Conservation (phyloP, 1,139 yeast species). For the Hyphopichia buzzinii region DNA sequence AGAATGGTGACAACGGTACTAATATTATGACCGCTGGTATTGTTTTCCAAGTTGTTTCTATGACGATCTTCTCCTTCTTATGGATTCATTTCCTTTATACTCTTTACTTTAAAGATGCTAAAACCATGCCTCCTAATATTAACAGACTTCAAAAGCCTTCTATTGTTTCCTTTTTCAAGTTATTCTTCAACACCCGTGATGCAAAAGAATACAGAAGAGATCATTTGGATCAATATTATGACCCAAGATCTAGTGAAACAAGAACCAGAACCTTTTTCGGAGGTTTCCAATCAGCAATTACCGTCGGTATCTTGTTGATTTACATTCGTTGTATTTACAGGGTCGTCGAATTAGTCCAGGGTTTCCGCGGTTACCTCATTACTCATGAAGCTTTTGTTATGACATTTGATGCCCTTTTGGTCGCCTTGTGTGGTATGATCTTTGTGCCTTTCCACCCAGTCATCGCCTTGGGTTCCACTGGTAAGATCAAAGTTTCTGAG, state of each 20-base stretch:
- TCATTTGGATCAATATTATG: constrained; percentile 32
- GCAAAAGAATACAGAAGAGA: constrained; percentile 20
- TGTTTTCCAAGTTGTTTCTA: constrained; percentile 71
- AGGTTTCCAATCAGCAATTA: constrained; percentile 51
- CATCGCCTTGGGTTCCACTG: constrained; percentile 42
- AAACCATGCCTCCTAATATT: constrained; percentile 14
- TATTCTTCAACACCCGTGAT: constrained; percentile 27
- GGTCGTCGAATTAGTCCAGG: constrained; percentile 73
- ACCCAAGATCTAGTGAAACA: constrained; percentile 38
- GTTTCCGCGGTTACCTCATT: constrained; percentile 73
- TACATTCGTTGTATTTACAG: constrained; percentile 79
- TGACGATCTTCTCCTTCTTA: constrained; percentile 59
- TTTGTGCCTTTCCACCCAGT: constrained; percentile 67
- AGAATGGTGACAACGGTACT: constrained; percentile 53
- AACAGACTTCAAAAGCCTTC: constrained; percentile 24
- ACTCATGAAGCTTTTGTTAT: constrained; percentile 70
- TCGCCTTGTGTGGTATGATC: constrained; percentile 42
- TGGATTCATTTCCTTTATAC: constrained; percentile 54
- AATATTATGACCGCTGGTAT: constrained; percentile 82
- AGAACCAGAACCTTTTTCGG: constrained; percentile 41
- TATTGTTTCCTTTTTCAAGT: constrained; percentile 24
- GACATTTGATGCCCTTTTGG: constrained; percentile 75
- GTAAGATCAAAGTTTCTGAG: background rate
- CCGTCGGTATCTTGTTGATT: constrained; percentile 54
- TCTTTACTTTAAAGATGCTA: constrained; percentile 35